phyloP scores from a whole-genome alignment of 2,329 filamentous ascomycete genomes.

The Clarireedia sp. region DNA sequence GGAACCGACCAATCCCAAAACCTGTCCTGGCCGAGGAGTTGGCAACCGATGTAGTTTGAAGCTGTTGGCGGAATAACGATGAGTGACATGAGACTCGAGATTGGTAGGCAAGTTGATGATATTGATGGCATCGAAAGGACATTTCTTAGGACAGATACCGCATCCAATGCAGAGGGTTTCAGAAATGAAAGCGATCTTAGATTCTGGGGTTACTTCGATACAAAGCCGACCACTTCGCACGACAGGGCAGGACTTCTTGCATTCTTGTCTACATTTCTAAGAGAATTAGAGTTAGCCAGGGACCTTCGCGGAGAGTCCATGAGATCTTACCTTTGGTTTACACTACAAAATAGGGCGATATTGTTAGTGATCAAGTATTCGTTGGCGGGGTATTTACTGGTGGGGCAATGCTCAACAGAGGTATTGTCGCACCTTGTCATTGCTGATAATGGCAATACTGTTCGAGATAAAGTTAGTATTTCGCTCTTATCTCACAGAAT shows the following conservation, averaged over 20 bases:
- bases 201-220: constrained; percentile 83
- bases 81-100: constrained; percentile 94
- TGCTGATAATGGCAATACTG: constrained; percentile 98
- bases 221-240: constrained; percentile 96
- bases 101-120: constrained; percentile 99
- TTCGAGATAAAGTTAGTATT: constrained; percentile 11
- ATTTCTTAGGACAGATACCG: constrained; percentile 99
- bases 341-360: constrained; percentile 47
- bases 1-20: constrained; percentile 91
- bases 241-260: constrained; percentile 97
- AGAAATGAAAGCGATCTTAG: constrained; percentile 96
- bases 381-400: constrained; percentile 27
- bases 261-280: constrained; percentile 97
- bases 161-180: constrained; percentile 95
- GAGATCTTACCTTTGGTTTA: constrained; percentile 65
- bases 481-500: neutral
- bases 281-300: constrained; percentile 21
- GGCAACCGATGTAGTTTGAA: constrained; percentile 98
- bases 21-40: constrained; percentile 90
- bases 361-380: constrained; percentile 32
- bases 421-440: constrained; percentile 71
- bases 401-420: constrained; percentile 32
- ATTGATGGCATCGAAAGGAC: constrained; percentile 95
- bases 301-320: neutral
- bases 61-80: constrained; percentile 98